phyloP scores from a whole-genome alignment of 2,329 filamentous ascomycete species.

The Boeremia lycopersici region DNA sequence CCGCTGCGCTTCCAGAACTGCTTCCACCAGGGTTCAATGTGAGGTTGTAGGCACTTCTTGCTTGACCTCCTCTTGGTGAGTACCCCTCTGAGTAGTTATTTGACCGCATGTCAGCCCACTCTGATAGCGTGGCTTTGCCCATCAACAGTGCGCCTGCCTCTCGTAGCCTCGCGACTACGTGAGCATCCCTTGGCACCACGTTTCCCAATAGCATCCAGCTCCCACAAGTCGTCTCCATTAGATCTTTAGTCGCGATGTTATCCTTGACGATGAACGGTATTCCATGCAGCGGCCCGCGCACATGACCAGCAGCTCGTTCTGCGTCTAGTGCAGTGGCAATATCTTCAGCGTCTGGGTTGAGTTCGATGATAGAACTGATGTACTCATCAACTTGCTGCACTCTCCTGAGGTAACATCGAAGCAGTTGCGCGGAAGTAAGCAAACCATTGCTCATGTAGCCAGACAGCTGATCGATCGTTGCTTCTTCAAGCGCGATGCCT shows the following conservation, averaged over 20 bases:
- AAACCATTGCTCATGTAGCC: slow-evolving; percentile 57
- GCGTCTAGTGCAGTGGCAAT: slow-evolving; percentile 67
- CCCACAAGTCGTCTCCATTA: slow-evolving; percentile 76
- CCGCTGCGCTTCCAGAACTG: slow-evolving; percentile 69
- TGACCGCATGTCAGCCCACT: slow-evolving; percentile 65
- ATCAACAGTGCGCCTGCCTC: slow-evolving; percentile 71
- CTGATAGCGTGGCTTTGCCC: slow-evolving; percentile 70
- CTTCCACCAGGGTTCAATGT: slow-evolving; percentile 70
- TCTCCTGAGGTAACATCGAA: slow-evolving; percentile 58
- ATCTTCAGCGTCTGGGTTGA: slow-evolving; percentile 69
- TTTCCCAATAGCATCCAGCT: slow-evolving; percentile 70
- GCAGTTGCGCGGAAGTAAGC: slow-evolving; percentile 28
- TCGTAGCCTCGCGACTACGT: slow-evolving; percentile 66
- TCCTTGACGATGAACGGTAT: slow-evolving; percentile 80
- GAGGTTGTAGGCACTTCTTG: slow-evolving; percentile 66
- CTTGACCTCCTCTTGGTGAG: slow-evolving; percentile 40
- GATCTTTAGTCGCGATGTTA: slow-evolving; percentile 62
- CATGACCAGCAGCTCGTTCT: slow-evolving; percentile 62
- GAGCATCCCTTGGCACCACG: slow-evolving; percentile 70
- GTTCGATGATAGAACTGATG: slow-evolving; percentile 67
- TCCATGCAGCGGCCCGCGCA: slow-evolving; percentile 72
- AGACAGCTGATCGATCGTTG: slow-evolving; percentile 72
- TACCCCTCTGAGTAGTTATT: slow-evolving; percentile 45
- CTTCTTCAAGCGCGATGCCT: slow-evolving; percentile 68
- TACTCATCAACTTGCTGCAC: slow-evolving; percentile 68